phyloP scores from a whole-genome alignment of 176 grass and related monocot species.

The Echinochloa phyllopogon region DNA sequence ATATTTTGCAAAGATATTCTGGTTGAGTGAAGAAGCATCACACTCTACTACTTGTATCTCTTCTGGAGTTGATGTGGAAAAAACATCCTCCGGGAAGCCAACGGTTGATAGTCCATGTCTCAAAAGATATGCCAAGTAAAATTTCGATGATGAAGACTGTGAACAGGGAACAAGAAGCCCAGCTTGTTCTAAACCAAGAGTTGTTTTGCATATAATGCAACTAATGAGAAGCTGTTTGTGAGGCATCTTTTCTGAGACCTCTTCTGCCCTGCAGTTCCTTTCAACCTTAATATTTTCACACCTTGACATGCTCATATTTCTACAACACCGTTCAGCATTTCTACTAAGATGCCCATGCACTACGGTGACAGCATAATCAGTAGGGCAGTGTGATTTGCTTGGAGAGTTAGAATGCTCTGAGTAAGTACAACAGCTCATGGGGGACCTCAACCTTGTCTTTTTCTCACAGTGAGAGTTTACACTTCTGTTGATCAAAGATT shows the following conservation, averaged over 20 bases:
- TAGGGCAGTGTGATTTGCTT: conserved; percentile 36
- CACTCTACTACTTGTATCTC: conserved; percentile 59
- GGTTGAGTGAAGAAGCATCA: conserved; percentile 60
- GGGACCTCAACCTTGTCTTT: conserved; percentile 66
- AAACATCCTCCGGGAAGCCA: conserved; percentile 15
- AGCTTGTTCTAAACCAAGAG: conserved; percentile 67
- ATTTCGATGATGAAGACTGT: conserved; percentile 57
- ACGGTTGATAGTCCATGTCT: conserved; percentile 51
- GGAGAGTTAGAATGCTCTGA: conserved; percentile 41
- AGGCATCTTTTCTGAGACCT: conserved; percentile 32
- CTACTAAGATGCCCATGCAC: conserved; percentile 32
- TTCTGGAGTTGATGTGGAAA: conserved; percentile 16
- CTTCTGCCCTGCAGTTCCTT: conserved; percentile 26
- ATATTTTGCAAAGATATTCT: conserved; percentile 49
- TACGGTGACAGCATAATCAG: conserved; percentile 27
- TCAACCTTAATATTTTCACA: conserved; percentile 54
- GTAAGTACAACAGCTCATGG: conserved; percentile 45
- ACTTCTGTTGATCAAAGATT: conserved; percentile 64
- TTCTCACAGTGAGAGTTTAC: conserved; percentile 73
- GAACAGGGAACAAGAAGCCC: conserved; percentile 58
- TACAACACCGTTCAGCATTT: conserved; percentile 33
- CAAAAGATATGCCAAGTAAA: conserved; percentile 63
- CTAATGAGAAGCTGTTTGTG: conserved; percentile 54
- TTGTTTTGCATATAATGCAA: conserved; percentile 68
- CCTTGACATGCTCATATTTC: conserved; percentile 26